Conservation (phyloP, 768 basidiomycete species). For the Hortiboletus flavorubellus region DNA sequence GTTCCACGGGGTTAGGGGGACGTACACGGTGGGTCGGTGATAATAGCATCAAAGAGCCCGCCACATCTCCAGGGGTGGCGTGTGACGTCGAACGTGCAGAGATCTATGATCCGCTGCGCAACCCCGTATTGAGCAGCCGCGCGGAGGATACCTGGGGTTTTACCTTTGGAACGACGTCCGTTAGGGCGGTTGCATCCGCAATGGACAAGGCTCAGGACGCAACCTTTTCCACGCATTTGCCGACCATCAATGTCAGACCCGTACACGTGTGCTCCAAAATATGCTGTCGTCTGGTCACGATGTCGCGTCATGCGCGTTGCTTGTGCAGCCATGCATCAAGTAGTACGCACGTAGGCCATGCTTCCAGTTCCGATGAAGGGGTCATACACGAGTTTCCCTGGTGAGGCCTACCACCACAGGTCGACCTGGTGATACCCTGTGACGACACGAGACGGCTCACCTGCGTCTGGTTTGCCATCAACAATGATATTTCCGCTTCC, state of each 20-base stretch:
- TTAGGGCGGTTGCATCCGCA: background rate
- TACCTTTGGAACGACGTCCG: conserved; percentile 22
- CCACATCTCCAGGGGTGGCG: conserved; percentile 86
- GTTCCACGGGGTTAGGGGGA: conserved; percentile 1
- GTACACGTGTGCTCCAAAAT: conserved; percentile 83
- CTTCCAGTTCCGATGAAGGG: conserved; percentile 95
- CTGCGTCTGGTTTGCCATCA: conserved; percentile 96
- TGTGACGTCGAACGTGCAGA: conserved; percentile 92
- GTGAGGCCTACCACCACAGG: conserved; percentile 54
- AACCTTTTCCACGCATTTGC: conserved; percentile 94
- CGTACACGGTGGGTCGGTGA: conserved; percentile 94
- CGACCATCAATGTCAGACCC: conserved; percentile 97
- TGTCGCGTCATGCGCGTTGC: background rate
- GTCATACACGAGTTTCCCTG: conserved; percentile 92
- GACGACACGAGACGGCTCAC: conserved; percentile 37
- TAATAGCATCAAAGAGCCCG: conserved; percentile 87
- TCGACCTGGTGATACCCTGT: background rate
- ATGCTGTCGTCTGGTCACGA: conserved; percentile 63
- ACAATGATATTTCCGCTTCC: conserved; percentile 91
- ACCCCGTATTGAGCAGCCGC: conserved; percentile 86
- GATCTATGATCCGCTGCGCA: conserved; percentile 68
- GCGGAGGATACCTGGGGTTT: conserved; percentile 67
- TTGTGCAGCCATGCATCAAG: background rate
- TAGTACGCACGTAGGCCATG: conserved; percentile 67
- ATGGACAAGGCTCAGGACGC: background rate